These are phyloP conservation scores for Candida sonorensis DNA, from an alignment of 805 yeast genomes.

Conservation along the genomic window DNA sequence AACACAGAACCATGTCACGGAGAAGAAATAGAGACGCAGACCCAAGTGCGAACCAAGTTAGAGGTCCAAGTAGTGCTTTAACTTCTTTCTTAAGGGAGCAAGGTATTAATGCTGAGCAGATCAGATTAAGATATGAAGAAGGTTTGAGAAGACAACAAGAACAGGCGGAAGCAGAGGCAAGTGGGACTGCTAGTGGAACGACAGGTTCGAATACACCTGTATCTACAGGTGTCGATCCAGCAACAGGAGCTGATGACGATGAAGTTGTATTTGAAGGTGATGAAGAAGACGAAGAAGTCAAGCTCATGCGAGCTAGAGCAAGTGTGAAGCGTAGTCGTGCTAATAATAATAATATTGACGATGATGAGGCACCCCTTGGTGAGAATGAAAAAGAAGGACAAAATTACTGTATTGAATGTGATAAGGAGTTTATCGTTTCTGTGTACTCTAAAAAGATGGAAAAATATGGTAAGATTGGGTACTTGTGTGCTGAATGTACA, in stretches of 20 bases:
- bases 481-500: constrained; percentile 60
- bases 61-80: constrained; percentile 78
- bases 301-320: constrained; percentile 14
- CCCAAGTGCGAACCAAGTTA: constrained; percentile 16
- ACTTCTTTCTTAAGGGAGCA: constrained; percentile 84
- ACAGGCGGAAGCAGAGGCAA: constrained; percentile 24
- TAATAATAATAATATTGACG: constrained; percentile 26
- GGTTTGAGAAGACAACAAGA: constrained; percentile 29
- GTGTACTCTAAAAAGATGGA: constrained; percentile 56
- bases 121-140: constrained; percentile 39
- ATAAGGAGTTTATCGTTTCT: constrained; percentile 47
- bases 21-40: constrained; percentile 14
- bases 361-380: constrained; percentile 22
- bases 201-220: too few species aligned
- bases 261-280: constrained; percentile 32
- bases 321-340: constrained; percentile 32
- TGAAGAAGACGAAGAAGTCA: constrained; percentile 17
- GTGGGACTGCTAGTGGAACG: constrained; percentile 7
- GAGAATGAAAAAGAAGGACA: constrained; percentile 44
- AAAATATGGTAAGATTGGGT: constrained; percentile 47
- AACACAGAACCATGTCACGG: constrained; percentile 14
- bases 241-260: constrained; percentile 8
- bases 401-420: constrained; percentile 54
- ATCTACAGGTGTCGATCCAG: too few species aligned
- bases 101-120: constrained; percentile 80